Percentiles rank a stretch among this genome's conserved stretches.
These are phyloP conservation scores for Eremothecium cymbalariae DNA, from an alignment of 1,139 yeast species.

Conservation along the genomic window DNA sequence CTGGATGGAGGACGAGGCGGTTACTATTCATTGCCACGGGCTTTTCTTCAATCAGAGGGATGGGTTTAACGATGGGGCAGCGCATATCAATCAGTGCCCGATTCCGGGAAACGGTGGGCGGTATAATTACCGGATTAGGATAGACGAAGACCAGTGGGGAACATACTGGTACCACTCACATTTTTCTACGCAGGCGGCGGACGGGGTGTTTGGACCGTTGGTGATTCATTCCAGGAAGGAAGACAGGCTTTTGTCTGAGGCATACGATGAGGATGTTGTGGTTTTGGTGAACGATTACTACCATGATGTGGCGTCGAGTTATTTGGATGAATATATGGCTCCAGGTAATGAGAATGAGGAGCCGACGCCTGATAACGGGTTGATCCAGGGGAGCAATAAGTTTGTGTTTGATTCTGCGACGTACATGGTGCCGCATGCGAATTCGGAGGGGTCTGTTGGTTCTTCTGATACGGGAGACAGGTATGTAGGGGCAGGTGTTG, in stretches of 20 bases:
- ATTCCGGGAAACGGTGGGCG: constrained; percentile 47
- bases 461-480: no score
- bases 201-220: constrained; percentile 51
- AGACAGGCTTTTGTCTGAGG: constrained; percentile 33
- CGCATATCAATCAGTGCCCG: constrained; percentile 54
- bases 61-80: constrained; percentile 51
- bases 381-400: constrained; percentile 45
- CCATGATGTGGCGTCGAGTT: constrained; percentile 35
- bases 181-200: constrained; percentile 48
- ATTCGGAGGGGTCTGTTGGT: constrained; percentile 8
- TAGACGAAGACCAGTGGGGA: constrained; percentile 42
- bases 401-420: constrained; percentile 29
- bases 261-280: constrained; percentile 44
- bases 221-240: constrained; percentile 39
- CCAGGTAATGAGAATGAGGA: constrained; percentile 45
- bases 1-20: constrained; percentile 38
- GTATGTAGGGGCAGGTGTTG: constrained; percentile 3
- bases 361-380: constrained; percentile 44
- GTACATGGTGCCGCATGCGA: constrained; percentile 15
- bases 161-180: constrained; percentile 61
- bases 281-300: constrained; percentile 46
- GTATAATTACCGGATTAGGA: constrained; percentile 44
- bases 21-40: constrained; percentile 55
- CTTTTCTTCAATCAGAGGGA: constrained; percentile 41
- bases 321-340: constrained; percentile 35